Percentiles rank a stretch among this genome's conserved stretches.
Evolutionary conservation across 2,329 filamentous ascomycete species (phyloP).

Genomic region (Colletotrichum musicola): DNA sequence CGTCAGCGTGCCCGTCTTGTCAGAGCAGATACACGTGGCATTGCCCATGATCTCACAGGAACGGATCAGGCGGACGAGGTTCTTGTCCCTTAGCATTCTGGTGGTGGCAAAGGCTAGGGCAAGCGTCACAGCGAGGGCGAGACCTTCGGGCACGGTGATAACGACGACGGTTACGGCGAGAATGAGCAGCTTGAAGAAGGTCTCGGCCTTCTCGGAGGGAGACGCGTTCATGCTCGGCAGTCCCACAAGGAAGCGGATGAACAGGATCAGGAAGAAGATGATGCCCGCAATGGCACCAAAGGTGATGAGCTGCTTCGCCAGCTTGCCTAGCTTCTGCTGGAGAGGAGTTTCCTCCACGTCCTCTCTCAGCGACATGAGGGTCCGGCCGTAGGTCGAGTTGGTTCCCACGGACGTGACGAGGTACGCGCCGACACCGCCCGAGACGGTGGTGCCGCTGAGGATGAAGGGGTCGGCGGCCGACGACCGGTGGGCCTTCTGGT

Average conservation of each 20-base stretch:
- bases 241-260: constrained; percentile 54
- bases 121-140: constrained; percentile 71
- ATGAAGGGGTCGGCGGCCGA: constrained; percentile 82
- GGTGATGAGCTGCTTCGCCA: constrained; percentile 79
- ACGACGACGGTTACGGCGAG: constrained; percentile 70
- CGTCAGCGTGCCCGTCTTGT: constrained; percentile 75
- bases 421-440: constrained; percentile 81
- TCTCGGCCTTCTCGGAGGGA: constrained; percentile 64
- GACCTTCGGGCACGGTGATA: constrained; percentile 71
- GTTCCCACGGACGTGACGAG: constrained; percentile 81
- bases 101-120: constrained; percentile 73
- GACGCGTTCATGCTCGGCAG: constrained; percentile 44
- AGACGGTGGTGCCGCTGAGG: constrained; percentile 82
- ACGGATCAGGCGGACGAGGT: constrained; percentile 69
- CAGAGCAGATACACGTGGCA: constrained; percentile 73
- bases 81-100: constrained; percentile 73
- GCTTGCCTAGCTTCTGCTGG: constrained; percentile 80
- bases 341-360: constrained; percentile 83
- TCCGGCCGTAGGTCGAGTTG: constrained; percentile 82
- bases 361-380: constrained; percentile 81
- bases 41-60: constrained; percentile 76
- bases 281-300: constrained; percentile 55
- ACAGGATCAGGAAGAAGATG: constrained; percentile 57
- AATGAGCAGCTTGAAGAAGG: constrained; percentile 69
- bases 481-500: constrained; percentile 67